These are phyloP conservation scores for Phialemonium atrogriseum DNA, from an alignment of 2,329 filamentous ascomycete species.

Conservation along the genomic window DNA sequence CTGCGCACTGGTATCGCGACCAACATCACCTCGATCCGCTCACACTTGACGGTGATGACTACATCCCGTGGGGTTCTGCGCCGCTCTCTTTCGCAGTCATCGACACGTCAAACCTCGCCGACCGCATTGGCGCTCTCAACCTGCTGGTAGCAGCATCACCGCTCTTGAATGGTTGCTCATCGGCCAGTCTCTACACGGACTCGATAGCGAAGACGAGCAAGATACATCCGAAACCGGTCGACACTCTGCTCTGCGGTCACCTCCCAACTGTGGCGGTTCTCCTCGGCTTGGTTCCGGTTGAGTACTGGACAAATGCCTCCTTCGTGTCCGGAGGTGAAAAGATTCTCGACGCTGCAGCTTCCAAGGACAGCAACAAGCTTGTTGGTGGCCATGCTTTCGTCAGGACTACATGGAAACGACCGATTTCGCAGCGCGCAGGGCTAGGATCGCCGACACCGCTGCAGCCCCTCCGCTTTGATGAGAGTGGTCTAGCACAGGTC, in stretches of 20 bases:
- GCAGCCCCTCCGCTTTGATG: no score
- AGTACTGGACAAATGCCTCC: slow-evolving; percentile 42
- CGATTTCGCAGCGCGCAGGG: no score
- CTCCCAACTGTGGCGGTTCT: slow-evolving; percentile 37
- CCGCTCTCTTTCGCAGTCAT: slow-evolving; percentile 44
- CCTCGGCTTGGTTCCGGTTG: slow-evolving; percentile 39
- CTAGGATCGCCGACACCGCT: no score
- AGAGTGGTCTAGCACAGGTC: no score
- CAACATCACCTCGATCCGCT: slow-evolving; percentile 30
- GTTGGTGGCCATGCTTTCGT: no score
- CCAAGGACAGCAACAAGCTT: slow-evolving; percentile 10
- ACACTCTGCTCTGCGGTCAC: slow-evolving; percentile 36
- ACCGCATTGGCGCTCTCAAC: slow-evolving; percentile 35
- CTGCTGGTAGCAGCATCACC: slow-evolving; percentile 35
- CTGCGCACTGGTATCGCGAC: slow-evolving; percentile 33
- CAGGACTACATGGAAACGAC: no score
- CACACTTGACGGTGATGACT: slow-evolving; percentile 31
- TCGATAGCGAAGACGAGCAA: slow-evolving; percentile 25
- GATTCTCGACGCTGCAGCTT: slow-evolving; percentile 13
- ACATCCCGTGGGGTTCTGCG: slow-evolving; percentile 23
- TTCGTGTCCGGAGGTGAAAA: slow-evolving; percentile 30
- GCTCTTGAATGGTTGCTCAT: slow-evolving; percentile 33
- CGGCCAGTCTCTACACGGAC: slow-evolving; percentile 42
- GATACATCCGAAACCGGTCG: slow-evolving; percentile 22
- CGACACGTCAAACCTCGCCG: slow-evolving; percentile 41